These are phyloP conservation scores for Boletus insuetus DNA, from an alignment of 768 basidiomycete species.

Conservation along the genomic window DNA sequence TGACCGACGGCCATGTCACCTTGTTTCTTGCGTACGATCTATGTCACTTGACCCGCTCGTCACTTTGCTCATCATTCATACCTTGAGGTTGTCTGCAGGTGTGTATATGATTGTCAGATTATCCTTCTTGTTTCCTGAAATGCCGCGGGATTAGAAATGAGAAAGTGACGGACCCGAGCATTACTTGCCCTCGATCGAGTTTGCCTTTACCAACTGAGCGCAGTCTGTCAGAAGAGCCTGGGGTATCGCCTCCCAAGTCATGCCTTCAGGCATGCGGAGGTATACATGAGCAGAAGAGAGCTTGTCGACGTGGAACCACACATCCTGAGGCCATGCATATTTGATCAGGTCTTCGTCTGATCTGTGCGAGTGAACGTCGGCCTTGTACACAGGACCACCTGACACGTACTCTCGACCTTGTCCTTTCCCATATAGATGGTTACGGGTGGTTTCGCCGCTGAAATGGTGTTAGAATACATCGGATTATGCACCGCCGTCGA, in stretches of 20 bases:
- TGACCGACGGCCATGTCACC: constrained; percentile 98
- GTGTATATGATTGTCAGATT: constrained; percentile 93
- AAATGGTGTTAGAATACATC: neutral
- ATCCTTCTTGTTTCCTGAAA: constrained; percentile 90
- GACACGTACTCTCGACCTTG: constrained; percentile 85
- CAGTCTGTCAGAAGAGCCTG: constrained; percentile 75
- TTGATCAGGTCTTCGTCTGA: constrained; percentile 94
- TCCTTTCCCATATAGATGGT: constrained; percentile 94
- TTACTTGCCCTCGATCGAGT: constrained; percentile 81
- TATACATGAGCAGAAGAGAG: constrained; percentile 97
- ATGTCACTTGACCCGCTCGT: neutral
- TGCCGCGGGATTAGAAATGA: neutral
- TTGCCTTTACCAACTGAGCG: constrained; percentile 95
- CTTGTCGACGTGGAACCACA: constrained; percentile 98
- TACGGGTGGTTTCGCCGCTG: constrained; percentile 62
- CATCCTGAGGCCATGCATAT: constrained; percentile 85
- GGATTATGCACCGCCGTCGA: neutral
- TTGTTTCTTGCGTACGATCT: constrained; percentile 64
- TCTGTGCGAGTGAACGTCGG: constrained; percentile 21
- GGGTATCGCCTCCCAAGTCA: constrained; percentile 89
- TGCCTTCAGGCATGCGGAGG: constrained; percentile 78
- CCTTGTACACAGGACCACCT: neutral
- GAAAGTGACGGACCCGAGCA: neutral
- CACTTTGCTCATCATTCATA: constrained; percentile 28
- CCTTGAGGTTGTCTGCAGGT: constrained; percentile 89